Percentiles rank a stretch among this genome's conserved stretches.
Conservation (phyloP, 2,329 filamentous ascomycete species). For the Hawksworthiomyces lignivorus region DNA sequence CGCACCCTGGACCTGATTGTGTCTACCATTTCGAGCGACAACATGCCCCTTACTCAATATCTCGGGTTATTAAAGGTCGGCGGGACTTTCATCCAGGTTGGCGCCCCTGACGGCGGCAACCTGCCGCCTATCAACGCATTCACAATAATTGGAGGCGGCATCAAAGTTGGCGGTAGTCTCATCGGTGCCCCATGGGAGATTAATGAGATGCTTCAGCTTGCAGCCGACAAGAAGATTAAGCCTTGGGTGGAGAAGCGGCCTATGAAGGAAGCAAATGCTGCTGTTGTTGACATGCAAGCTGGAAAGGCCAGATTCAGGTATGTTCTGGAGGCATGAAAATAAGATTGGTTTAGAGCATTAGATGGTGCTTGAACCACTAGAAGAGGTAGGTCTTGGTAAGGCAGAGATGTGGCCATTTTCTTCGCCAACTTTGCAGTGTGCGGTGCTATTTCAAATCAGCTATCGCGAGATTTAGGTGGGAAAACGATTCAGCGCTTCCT, state of each 20-base stretch:
- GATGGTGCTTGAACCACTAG: no score
- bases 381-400: no score
- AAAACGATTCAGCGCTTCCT: no score
- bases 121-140: slow-evolving; percentile 42
- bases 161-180: slow-evolving; percentile 39
- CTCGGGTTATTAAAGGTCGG: slow-evolving; percentile 58
- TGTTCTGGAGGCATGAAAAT: slow-evolving; percentile 32
- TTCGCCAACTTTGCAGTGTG: no score
- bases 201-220: slow-evolving; percentile 53
- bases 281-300: slow-evolving; percentile 47
- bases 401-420: no score
- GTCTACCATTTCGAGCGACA: slow-evolving; percentile 40
- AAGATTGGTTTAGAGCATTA: no score
- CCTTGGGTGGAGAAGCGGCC: slow-evolving; percentile 49
- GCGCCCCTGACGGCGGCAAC: slow-evolving; percentile 48
- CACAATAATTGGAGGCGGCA: slow-evolving; percentile 48
- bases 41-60: slow-evolving; percentile 58
- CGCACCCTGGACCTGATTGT: slow-evolving; percentile 51
- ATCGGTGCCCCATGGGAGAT: slow-evolving; percentile 51
- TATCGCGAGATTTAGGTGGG: no score
- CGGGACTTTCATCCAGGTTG: slow-evolving; percentile 59
- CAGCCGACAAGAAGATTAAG: slow-evolving; percentile 49
- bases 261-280: slow-evolving; percentile 51
- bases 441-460: no score
- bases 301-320: slow-evolving; percentile 48